Evolutionary conservation across 495 filamentous ascomycete species (phyloP), one percentile per base, ranked within the genome.

Genomic region (Xylaria venustula): DNA sequence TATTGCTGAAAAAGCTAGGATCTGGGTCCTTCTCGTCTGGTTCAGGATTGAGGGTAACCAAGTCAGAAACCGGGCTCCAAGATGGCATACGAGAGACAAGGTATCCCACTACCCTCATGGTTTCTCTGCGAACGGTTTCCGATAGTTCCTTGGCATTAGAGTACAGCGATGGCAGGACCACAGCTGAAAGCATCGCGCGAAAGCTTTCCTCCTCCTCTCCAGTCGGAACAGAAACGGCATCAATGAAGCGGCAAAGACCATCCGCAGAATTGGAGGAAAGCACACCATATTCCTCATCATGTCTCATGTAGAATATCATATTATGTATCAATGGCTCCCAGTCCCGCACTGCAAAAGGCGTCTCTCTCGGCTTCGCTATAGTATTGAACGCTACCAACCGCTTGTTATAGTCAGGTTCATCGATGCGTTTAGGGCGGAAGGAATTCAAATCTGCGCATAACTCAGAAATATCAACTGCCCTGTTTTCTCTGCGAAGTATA

Each of bases 271-370:
- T 97, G 15, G 78, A 74, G 3, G 90, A 87, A 60, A 96, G 75
- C 28, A 96, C 90, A 41, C 89, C 88, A 54, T 94, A 83, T 67
- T 99, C 94, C 51, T 97, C 92, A 42, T 88, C 86, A 66, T 95
- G 88, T 66, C 85, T 88, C 65, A 96, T 87, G 67, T 88, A 93
- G 75, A 85, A 97, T 2, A 97, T 79, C 82, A 96, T 87, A 67
- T 98, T 98, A 74, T 88, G 88, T 2, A 98, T 70, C 30, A 98
- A 77, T n/a, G 95, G 93, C 58, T 84, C 81, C 95, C 94, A 99
- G 67, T 96, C 89, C 60, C 83, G 85, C n/a, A 86, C 71, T 3
- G 81, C 88, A 36, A 93, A 84, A 0, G 73, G 76, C 1, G 60
- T 63, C 36, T 79, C 75, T 50, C 75, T 67, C 3, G 78, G 71